Conservation (phyloP, 306 rosid genomes). For the Vigna reflexopilosa region DNA sequence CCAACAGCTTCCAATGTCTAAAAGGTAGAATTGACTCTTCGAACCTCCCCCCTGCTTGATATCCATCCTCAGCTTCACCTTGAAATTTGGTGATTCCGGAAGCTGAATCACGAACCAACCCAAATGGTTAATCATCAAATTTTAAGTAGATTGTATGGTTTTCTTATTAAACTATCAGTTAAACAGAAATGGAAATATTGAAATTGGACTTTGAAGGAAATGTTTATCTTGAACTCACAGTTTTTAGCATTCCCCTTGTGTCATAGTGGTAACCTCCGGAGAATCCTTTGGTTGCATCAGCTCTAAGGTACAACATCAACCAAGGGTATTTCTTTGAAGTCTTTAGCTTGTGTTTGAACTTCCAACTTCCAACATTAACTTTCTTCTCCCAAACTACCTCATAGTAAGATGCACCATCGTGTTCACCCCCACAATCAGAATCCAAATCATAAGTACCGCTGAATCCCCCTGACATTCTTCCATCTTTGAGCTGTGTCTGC, state of each 20-base stretch:
- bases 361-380: conserved; percentile 73
- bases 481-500: conserved; percentile 51
- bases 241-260: conserved; percentile 83
- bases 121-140: conserved; percentile 35
- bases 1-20: conserved; percentile 89
- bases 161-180: not conserved
- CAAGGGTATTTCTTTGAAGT: conserved; percentile 84
- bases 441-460: conserved; percentile 73
- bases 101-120: conserved; percentile 47
- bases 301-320: conserved; percentile 89
- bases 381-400: conserved; percentile 85
- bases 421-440: conserved; percentile 43
- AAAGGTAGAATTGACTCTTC: conserved; percentile 72
- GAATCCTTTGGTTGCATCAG: conserved; percentile 82
- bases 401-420: conserved; percentile 60
- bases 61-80: conserved; percentile 53
- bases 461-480: conserved; percentile 62
- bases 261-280: conserved; percentile 93
- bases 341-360: conserved; percentile 70
- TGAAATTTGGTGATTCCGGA: conserved; percentile 52
- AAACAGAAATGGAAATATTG: not conserved
- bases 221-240: conserved; percentile 55
- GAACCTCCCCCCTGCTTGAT: conserved; percentile 61
- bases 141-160: too few species aligned
- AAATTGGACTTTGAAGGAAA: conserved; percentile 6